Conservation (phyloP, 345 rosid species). For the Kandelia obovata region DNA sequence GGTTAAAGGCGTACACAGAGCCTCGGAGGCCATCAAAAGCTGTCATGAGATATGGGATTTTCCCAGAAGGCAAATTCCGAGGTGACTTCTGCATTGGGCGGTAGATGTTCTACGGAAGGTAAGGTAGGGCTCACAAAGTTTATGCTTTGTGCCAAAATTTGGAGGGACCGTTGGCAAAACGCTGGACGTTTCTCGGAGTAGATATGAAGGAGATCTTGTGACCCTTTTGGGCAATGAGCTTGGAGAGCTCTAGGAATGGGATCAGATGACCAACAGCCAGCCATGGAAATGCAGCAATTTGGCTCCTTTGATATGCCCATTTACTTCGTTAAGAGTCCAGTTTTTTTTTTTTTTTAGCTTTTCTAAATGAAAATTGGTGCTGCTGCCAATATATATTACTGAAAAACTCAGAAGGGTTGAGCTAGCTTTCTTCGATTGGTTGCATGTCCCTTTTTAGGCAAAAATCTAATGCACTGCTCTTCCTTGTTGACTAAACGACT, state of each 20-base stretch:
- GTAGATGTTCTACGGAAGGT: slow-evolving; percentile 8
- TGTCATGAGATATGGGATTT: slow-evolving; percentile 26
- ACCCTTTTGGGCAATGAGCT: neutral
- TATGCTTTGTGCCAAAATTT: slow-evolving; percentile 16
- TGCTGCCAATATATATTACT: too few relatives aligned
- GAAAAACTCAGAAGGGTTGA: too few relatives aligned
- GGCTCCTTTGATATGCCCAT: slow-evolving; percentile 13
- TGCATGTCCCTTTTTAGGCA: too few relatives aligned
- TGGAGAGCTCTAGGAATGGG: neutral
- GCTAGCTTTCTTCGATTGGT: too few relatives aligned
- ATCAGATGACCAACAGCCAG: neutral
- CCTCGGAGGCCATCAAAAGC: slow-evolving; percentile 38
- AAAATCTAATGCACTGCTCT: too few relatives aligned
- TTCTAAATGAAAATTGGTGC: too few relatives aligned
- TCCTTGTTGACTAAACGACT: too few relatives aligned
- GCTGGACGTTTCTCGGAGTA: neutral
- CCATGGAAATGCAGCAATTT: slow-evolving; percentile 2
- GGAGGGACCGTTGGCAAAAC: slow-evolving; percentile 33
- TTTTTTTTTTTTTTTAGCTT: too few relatives aligned
- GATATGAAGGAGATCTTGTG: neutral
- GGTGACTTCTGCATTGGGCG: slow-evolving; percentile 33
- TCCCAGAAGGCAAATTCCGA: slow-evolving; percentile 29
- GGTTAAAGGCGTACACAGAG: neutral
- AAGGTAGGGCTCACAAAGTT: slow-evolving; percentile 14
- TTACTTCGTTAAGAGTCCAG: too few relatives aligned